Evolutionary conservation across 2,329 filamentous ascomycete genomes (phyloP).

Genomic region (Neospermospora avenae): DNA sequence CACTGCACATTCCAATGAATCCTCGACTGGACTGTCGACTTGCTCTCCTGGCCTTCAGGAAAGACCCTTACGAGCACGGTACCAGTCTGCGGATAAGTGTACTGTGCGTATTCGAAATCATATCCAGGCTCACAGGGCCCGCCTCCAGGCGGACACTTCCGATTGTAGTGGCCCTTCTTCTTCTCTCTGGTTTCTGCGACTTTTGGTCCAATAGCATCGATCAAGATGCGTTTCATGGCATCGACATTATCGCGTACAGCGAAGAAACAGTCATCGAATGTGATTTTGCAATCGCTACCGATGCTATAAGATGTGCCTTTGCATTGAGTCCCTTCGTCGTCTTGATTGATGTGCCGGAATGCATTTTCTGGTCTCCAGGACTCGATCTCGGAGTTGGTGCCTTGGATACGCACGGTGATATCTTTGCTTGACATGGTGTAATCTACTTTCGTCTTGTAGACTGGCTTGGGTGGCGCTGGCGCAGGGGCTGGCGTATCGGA

Average conservation of each 20-base stretch:
- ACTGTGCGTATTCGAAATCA: neutral
- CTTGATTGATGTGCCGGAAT: neutral
- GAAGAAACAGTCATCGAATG: neutral
- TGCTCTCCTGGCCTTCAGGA: neutral
- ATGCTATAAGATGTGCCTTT: neutral
- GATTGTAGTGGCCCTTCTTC: neutral
- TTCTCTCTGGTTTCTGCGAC: neutral
- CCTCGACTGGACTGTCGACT: neutral
- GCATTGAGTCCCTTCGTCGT: neutral
- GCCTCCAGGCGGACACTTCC: neutral
- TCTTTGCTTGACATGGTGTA: neutral
- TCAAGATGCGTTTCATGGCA: neutral
- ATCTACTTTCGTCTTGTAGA: neutral
- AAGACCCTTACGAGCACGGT: neutral
- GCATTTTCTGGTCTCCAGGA: neutral
- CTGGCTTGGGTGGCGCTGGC: neutral
- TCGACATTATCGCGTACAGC: neutral
- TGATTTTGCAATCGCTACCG: neutral
- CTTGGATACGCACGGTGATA: neutral
- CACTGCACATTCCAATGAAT: neutral
- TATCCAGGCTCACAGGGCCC: neutral
- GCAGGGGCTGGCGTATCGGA: neutral
- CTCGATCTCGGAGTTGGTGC: neutral
- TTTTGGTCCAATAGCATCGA: neutral
- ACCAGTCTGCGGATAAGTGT: neutral